A percentile compares a stretch with the other conserved stretches of the same genome.
Conservation (phyloP, 2,329 filamentous ascomycete species). For the Colletotrichum sp. region DNA sequence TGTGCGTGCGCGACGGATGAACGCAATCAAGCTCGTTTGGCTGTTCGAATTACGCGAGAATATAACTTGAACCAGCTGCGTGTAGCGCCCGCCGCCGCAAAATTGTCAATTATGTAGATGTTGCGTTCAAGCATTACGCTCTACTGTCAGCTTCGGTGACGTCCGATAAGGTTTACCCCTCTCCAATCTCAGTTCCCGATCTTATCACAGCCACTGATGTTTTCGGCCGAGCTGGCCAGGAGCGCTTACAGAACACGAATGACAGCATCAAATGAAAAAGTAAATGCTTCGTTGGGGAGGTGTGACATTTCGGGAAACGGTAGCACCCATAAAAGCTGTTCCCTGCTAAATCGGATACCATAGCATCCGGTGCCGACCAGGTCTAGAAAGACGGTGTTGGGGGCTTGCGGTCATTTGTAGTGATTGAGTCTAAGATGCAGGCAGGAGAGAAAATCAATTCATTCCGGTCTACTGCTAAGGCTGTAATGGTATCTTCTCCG, state of each 20-base stretch:
- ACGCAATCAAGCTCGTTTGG: fast-evolving
- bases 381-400: not conserved
- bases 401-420: not conserved
- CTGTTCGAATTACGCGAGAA: not conserved
- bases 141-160: not conserved
- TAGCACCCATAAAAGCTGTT: not conserved
- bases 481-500: not conserved
- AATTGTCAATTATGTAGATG: not conserved
- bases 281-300: too few species aligned
- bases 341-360: not conserved
- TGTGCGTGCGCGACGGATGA: fast-evolving
- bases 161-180: not conserved
- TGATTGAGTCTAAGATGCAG: not conserved
- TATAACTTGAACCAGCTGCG: not conserved
- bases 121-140: not conserved
- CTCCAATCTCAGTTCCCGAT: not conserved
- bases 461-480: not conserved
- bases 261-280: not conserved
- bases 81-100: not conserved
- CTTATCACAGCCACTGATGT: not conserved
- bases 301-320: not conserved
- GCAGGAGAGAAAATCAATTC: fast-evolving
- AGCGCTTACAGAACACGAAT: not conserved
- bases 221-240: not conserved
- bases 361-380: too few species aligned